Conservation (phyloP, 306 rosid species). For the Prunus persica region Prunus_persica_NCBIv2 NC_034014.1:6782501-6783000, state of each 20-base stretch:
- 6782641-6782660: slow-evolving; percentile 55
- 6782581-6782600: slow-evolving; percentile 56
- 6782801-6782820: slow-evolving; percentile 52
- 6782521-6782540: not conserved
- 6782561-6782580: slow-evolving; percentile 37
- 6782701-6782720: slow-evolving; percentile 61
- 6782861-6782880: slow-evolving; percentile 44
- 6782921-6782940: slow-evolving; percentile 38
- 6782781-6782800: slow-evolving; percentile 38
- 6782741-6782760: slow-evolving; percentile 55
- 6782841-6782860: not conserved
- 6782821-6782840: slow-evolving; percentile 45
- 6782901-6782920: slow-evolving; percentile 51
- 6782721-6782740: slow-evolving; percentile 63
- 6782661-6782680: slow-evolving; percentile 46
- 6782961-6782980: slow-evolving; percentile 51
- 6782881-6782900: slow-evolving; percentile 33
- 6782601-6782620: slow-evolving; percentile 71
- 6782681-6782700: slow-evolving; percentile 36
- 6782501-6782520: not conserved
- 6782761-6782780: slow-evolving; percentile 38
- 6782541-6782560: not conserved
- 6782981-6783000: slow-evolving; percentile 52
- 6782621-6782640: slow-evolving; percentile 44
- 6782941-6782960: not conserved